Evolutionary conservation across 1,139 yeast species (phyloP), one percentile per base, ranked within the genome.

Genomic region (Sugiyamaella paludigena): DNA sequence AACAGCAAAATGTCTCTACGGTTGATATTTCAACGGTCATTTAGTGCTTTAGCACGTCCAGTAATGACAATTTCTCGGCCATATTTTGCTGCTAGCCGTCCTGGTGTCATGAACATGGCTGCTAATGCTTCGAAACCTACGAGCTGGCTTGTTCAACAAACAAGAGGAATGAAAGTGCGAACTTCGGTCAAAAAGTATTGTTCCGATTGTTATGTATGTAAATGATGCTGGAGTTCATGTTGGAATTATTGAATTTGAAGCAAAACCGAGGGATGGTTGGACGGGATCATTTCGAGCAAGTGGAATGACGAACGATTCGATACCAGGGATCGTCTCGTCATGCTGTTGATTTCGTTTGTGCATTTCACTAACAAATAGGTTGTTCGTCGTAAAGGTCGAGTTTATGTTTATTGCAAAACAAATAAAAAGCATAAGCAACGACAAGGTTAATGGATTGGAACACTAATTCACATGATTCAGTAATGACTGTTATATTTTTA

Each of bases 401-500:
- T 89, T 24, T 89, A 87, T 59, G 96, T 91, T 36, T 85, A 87
- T 67, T 92, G 98, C 75, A 91, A 91, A 68, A 75, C 92, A 41
- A 88, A 89, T 68, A 89, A 91, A 55, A 88, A 88, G 70, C 98
- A 92, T 71, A 92, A 92, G 72, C 98, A 92, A 70, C 87, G 97
- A 71, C 98, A 91, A 71, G 96, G 96, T 58, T 91, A 69, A 68
- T 33, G n/a, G n/a, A n/a, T n/a, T n/a, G n/a, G n/a, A n/a, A n/a
- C n/a, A n/a, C n/a, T n/a, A n/a, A 10, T 13, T 35, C 7, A 35
- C 5, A 6, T 31, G 34, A 31, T 31, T 13, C 2, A 13, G 4
- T n/a, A 6, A 40, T 16, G 29, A 37, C 8, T 8, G 32, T 15
- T 9, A 12, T 10, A n/a, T n/a, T 11, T 28, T n/a, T n/a, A 4